Evolutionary conservation across 108 stramenopile genomes (phyloP).

Genomic region (Phaeodactylum tricornutum): DNA sequence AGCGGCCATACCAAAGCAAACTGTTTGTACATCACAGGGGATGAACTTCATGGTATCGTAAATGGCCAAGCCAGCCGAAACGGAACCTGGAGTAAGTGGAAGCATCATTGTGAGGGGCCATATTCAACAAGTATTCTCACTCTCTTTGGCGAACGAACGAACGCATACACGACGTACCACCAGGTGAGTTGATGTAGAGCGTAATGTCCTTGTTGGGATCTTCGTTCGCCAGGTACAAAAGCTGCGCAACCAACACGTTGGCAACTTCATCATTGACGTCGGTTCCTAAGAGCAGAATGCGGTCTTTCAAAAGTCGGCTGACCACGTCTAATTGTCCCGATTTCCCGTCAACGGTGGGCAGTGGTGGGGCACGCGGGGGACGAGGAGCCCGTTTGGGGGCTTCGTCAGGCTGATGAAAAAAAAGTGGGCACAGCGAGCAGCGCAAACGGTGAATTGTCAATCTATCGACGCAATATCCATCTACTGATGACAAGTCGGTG

Average conservation of each 20-base stretch:
- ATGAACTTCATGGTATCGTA: slow-evolving; percentile 97
- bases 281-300: slow-evolving; percentile 84
- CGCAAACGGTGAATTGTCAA: not conserved
- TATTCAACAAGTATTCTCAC: not conserved
- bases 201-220: slow-evolving; percentile 92
- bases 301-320: slow-evolving; percentile 88
- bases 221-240: slow-evolving; percentile 90
- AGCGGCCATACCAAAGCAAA: slow-evolving; percentile 98
- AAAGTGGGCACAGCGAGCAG: not conserved
- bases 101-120: not conserved
- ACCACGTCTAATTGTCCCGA: slow-evolving; percentile 90
- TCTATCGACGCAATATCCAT: no score
- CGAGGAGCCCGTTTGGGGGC: slow-evolving; percentile 15
- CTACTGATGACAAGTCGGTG: no score
- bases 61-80: slow-evolving; percentile 90
- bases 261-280: slow-evolving; percentile 92
- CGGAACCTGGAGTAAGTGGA: slow-evolving; percentile 20
- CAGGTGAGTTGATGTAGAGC: slow-evolving; percentile 93
- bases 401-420: slow-evolving; percentile 6
- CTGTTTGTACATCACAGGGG: slow-evolving; percentile 91
- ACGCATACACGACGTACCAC: slow-evolving; percentile 45
- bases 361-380: slow-evolving; percentile 36
- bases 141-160: no score
- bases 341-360: slow-evolving; percentile 53
- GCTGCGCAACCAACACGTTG: slow-evolving; percentile 87